Evolutionary conservation across 768 basidiomycete species (phyloP).

Genomic region (Pholiota microspora): DNA sequence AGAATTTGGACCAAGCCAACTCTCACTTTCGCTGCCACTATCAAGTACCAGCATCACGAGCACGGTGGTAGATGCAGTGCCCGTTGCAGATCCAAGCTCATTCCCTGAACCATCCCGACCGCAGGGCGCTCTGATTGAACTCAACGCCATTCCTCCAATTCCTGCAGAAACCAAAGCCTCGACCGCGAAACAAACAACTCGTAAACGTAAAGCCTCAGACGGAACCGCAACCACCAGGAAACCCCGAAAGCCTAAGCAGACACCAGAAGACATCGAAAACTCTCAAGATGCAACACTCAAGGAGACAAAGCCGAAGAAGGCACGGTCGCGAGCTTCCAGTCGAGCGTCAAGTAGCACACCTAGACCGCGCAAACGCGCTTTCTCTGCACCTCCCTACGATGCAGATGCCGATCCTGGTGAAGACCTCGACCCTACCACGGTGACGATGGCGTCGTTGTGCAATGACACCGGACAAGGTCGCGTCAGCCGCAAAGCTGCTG

Average conservation of each 20-base stretch:
- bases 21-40: not conserved
- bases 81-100: not conserved
- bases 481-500: conserved; percentile 72
- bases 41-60: not conserved
- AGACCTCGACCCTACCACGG: conserved; percentile 74
- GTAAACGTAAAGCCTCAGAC: conserved; percentile 6
- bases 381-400: conserved; percentile 56
- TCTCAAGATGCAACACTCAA: conserved; percentile 10
- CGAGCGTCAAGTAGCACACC: conserved; percentile 26
- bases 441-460: conserved; percentile 83
- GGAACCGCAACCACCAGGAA: conserved; percentile 3
- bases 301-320: conserved; percentile 7
- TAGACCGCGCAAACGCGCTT: conserved; percentile 40
- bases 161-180: not conserved
- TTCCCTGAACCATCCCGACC: not conserved
- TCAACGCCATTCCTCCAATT: not conserved
- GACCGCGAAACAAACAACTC: not conserved
- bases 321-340: conserved; percentile 20
- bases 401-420: conserved; percentile 66
- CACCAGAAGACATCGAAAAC: conserved; percentile 12
- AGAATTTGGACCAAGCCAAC: not conserved
- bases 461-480: conserved; percentile 77
- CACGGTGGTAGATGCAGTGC: not conserved
- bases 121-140: not conserved
- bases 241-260: conserved; percentile 13